Conservation (phyloP, 2,329 filamentous ascomycete species). For the Alternaria hordeiaustralica region DNA sequence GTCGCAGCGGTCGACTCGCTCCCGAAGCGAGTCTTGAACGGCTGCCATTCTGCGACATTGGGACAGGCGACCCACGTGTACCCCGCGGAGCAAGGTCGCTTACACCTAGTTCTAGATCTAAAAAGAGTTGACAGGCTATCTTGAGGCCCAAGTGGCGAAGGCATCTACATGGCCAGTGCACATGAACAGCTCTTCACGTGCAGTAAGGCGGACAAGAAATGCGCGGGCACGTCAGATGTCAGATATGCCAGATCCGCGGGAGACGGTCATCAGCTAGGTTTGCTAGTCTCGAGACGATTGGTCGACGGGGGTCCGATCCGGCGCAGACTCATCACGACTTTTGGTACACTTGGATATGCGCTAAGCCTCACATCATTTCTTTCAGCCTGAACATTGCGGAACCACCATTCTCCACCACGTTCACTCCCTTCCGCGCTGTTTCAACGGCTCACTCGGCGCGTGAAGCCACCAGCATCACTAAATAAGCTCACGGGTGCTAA, state of each 20-base stretch:
- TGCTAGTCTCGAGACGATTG: neutral
- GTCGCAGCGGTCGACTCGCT: neutral
- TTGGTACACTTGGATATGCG: neutral
- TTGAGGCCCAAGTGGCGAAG: constrained; percentile 8
- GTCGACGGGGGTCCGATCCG: neutral
- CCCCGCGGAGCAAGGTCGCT: neutral
- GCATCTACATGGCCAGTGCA: constrained; percentile 5
- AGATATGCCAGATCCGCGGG: constrained; percentile 8
- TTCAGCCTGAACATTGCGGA: neutral
- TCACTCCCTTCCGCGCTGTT: neutral
- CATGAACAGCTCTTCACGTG: neutral
- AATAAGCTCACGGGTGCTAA: neutral
- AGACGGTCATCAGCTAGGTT: neutral
- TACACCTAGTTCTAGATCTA: neutral
- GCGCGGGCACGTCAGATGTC: constrained; percentile 10
- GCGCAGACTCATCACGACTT: neutral
- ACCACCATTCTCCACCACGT: neutral
- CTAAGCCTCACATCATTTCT: neutral
- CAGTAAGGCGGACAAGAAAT: neutral
- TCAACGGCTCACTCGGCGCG: neutral
- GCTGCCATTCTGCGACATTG: neutral
- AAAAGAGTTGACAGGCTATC: neutral
- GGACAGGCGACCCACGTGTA: neutral
- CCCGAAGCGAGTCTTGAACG: neutral
- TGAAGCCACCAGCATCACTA: neutral